Conservation (phyloP, 371 early-diverging fungal species). For the Mortierella sp. region DNA sequence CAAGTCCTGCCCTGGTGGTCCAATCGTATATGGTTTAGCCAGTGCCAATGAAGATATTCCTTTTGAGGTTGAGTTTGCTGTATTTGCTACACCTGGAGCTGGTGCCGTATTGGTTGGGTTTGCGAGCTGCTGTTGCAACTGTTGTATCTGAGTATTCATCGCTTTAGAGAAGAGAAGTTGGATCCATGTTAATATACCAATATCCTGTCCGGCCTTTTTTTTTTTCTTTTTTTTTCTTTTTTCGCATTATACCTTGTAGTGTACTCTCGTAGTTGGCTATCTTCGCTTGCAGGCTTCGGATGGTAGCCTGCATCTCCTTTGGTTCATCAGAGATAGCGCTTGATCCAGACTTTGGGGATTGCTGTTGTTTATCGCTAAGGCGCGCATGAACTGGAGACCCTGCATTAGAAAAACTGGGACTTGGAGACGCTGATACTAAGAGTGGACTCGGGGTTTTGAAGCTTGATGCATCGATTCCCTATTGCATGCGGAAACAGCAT, state of each 20-base stretch:
- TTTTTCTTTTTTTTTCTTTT: too few species aligned
- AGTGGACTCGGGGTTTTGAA: conserved; percentile 11
- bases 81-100: neutral
- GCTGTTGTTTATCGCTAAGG: conserved; percentile 23
- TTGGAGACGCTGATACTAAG: conserved; percentile 14
- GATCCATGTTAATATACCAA: neutral
- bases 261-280: conserved; percentile 22
- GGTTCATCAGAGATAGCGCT: conserved; percentile 13
- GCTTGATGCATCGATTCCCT: conserved; percentile 21
- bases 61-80: neutral
- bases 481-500: neutral
- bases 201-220: too few species aligned
- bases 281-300: conserved; percentile 23
- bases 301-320: conserved; percentile 22
- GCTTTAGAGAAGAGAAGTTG: conserved; percentile 1
- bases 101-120: conserved; percentile 1
- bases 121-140: conserved; percentile 26
- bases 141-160: conserved; percentile 20
- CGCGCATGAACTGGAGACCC: conserved; percentile 32
- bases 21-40: conserved; percentile 12
- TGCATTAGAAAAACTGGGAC: conserved; percentile 31
- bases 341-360: conserved; percentile 21
- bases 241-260: conserved; percentile 24
- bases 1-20: conserved; percentile 35
- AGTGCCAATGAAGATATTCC: neutral